Evolutionary conservation across 192 early-diverging fungal genomes (phyloP).

Genomic region (Umbelopsis vinacea): DNA sequence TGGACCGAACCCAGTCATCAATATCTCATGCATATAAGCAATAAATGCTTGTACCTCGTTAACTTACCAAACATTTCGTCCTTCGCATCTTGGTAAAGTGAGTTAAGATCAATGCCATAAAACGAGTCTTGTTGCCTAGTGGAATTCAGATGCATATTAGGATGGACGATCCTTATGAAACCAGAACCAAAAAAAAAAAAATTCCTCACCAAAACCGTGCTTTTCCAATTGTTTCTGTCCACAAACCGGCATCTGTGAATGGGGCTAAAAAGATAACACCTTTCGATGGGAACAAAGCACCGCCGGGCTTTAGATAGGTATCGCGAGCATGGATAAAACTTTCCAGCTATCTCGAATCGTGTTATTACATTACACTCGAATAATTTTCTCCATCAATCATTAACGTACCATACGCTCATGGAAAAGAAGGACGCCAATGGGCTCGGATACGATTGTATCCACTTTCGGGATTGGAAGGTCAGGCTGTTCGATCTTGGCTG

Average conservation of each 20-base stretch:
- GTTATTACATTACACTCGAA: conserved; percentile 7
- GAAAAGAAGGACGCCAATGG: conserved; percentile 95
- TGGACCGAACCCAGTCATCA: neutral
- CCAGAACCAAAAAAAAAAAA: too few species aligned
- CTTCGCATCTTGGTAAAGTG: conserved; percentile 80
- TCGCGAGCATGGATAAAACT: conserved; percentile 87
- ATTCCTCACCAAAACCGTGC: conserved; percentile 72
- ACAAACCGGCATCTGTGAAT: conserved; percentile 75
- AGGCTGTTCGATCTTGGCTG: conserved; percentile 90
- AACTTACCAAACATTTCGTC: conserved; percentile 84
- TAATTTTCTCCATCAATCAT: too few species aligned
- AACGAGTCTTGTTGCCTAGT: conserved; percentile 79
- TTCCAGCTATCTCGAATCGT: conserved; percentile 61
- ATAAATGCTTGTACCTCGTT: neutral
- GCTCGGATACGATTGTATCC: conserved; percentile 96
- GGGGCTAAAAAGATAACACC: conserved; percentile 93
- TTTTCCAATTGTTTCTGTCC: conserved; percentile 94
- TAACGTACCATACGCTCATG: conserved; percentile 92
- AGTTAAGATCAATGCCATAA: conserved; percentile 90
- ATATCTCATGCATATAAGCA: conserved; percentile 34
- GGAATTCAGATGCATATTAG: neutral
- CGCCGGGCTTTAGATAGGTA: conserved; percentile 90
- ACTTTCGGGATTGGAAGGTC: conserved; percentile 74
- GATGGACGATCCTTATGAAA: too few species aligned
- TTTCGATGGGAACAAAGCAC: conserved; percentile 87